Conservation (phyloP, 768 basidiomycete genomes). For the Russula emetica region DNA sequence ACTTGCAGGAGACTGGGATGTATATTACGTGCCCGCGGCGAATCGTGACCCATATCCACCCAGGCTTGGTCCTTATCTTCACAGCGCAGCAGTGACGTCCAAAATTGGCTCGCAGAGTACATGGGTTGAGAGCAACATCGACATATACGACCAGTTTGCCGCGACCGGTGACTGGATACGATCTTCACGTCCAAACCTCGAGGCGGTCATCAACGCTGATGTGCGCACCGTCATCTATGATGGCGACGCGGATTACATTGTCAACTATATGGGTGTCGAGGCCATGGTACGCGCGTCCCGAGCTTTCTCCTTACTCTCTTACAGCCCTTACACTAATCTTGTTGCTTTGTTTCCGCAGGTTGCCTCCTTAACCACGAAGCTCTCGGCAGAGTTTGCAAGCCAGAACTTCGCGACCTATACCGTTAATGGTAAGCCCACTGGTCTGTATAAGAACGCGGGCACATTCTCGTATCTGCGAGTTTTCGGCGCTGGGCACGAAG, state of each 20-base stretch:
- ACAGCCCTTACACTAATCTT: neutral
- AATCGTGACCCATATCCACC: conserved; percentile 50
- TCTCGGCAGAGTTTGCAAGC: conserved; percentile 40
- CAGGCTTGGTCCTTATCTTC: conserved; percentile 35
- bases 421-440: conserved; percentile 48
- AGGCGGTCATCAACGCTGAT: conserved; percentile 56
- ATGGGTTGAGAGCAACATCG: conserved; percentile 41
- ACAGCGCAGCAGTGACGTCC: conserved; percentile 32
- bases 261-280: conserved; percentile 55
- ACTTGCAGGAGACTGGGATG: conserved; percentile 49
- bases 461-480: conserved; percentile 54
- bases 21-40: conserved; percentile 45
- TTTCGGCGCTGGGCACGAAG: conserved; percentile 41
- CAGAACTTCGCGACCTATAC: conserved; percentile 47
- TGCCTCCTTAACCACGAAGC: conserved; percentile 45
- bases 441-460: conserved; percentile 56
- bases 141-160: conserved; percentile 48
- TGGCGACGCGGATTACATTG: conserved; percentile 56
- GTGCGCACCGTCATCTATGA: conserved; percentile 50
- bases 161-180: conserved; percentile 57
- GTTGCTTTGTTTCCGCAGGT: conserved; percentile 35
- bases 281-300: conserved; percentile 41
- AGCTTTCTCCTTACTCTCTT: neutral
- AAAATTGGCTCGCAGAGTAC: conserved; percentile 44
- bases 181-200: conserved; percentile 44